Percentiles rank a stretch among this genome's conserved stretches.
These are phyloP conservation scores for Tritrichomonas musculus DNA, from an alignment of 208 protist genomes.

Conservation along the genomic window DNA sequence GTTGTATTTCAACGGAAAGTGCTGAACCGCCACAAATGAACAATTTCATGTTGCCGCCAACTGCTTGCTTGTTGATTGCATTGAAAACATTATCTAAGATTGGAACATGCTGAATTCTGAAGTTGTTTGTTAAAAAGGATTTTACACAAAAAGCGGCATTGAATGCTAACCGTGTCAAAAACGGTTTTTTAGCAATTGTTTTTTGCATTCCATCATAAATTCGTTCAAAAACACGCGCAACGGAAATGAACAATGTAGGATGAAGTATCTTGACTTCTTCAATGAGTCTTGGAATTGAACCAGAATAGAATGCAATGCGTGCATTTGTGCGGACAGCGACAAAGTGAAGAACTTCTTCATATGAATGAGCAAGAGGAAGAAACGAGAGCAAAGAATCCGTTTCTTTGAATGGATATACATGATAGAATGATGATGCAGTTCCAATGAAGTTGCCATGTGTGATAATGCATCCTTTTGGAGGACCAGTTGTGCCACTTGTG, in stretches of 20 bases:
- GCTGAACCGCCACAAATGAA: conserved; percentile 28
- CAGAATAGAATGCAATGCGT: neutral
- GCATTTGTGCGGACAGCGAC: neutral
- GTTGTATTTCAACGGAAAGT: neutral
- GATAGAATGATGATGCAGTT: neutral
- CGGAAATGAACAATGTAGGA: conserved; percentile 12
- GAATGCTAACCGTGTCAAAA: neutral
- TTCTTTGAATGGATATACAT: neutral
- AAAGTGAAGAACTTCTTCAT: conserved; percentile 5
- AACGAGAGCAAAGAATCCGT: conserved; percentile 32
- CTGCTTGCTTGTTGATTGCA: neutral
- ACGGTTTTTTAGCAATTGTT: neutral
- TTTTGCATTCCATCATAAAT: neutral
- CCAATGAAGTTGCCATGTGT: conserved; percentile 34
- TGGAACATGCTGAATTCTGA: neutral
- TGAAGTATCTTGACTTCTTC: conserved; percentile 38
- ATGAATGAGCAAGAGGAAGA: conserved; percentile 40
- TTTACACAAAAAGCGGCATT: neutral
- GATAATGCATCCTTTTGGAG: conserved; percentile 32
- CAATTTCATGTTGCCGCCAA: neutral
- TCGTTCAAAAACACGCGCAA: neutral
- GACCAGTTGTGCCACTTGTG: neutral
- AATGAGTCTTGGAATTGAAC: neutral
- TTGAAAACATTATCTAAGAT: neutral
- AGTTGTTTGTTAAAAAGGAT: neutral